Conservation (phyloP, 176 grass and related monocot species). For the Phoenix roebelenii region DNA sequence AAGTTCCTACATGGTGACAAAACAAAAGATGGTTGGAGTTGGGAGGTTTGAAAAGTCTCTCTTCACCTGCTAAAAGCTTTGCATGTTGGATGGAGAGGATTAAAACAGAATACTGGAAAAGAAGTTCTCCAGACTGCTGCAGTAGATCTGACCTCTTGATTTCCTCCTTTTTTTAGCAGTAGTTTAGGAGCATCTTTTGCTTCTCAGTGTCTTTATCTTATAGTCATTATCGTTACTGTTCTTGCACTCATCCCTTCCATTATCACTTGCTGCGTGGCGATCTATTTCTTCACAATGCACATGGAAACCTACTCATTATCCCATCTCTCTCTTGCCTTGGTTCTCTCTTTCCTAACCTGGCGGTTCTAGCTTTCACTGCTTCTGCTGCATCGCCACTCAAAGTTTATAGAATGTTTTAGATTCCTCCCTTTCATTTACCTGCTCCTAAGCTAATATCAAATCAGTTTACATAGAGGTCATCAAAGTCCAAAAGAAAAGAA, state of each 20-base stretch:
- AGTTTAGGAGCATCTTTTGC: slow-evolving; percentile 8
- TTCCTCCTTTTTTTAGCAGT: too few relatives aligned
- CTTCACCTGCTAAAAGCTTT: slow-evolving; percentile 90
- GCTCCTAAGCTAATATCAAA: slow-evolving; percentile 23
- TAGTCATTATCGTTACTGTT: slow-evolving; percentile 2
- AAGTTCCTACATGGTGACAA: slow-evolving; percentile 64
- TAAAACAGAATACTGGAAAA: slow-evolving; percentile 14
- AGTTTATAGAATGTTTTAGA: slow-evolving; percentile 87
- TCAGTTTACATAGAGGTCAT: background rate
- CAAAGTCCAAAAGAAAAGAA: slow-evolving; percentile 4
- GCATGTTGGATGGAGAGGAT: slow-evolving; percentile 37
- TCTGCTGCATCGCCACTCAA: slow-evolving; percentile 32
- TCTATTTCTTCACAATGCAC: too few relatives aligned
- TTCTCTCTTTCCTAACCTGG: background rate
- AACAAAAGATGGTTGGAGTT: slow-evolving; percentile 47
- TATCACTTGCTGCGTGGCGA: too few relatives aligned
- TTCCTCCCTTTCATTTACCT: slow-evolving; percentile 47
- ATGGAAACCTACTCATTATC: too few relatives aligned
- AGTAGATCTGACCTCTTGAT: background rate
- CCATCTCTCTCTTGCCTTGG: background rate
- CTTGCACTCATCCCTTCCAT: background rate
- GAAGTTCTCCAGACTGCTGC: slow-evolving; percentile 1
- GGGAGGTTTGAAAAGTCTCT: slow-evolving; percentile 49
- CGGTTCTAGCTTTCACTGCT: background rate
- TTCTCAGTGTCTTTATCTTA: background rate